phyloP scores from a whole-genome alignment of 2,329 filamentous ascomycete species.

The Cryphonectria japonica region DNA sequence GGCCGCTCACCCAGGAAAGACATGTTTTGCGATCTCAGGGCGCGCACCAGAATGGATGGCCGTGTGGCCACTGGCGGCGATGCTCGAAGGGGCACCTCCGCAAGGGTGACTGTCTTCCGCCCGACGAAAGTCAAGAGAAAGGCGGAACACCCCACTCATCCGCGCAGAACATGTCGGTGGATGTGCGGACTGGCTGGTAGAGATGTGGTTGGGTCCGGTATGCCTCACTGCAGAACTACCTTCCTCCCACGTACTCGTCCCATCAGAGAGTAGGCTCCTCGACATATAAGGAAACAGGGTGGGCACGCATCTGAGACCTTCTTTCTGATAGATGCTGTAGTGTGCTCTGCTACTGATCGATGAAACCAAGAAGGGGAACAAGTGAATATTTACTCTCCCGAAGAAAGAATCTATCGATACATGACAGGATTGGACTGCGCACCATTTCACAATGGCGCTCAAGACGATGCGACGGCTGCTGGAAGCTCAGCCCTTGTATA shows the following conservation, averaged over 20 bases:
- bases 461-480: slow-evolving; percentile 14
- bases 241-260: neutral
- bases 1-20: neutral
- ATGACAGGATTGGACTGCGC: too few relatives aligned
- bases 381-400: neutral
- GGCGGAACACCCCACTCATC: slow-evolving; percentile 12
- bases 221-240: neutral
- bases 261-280: neutral
- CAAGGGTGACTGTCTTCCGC: slow-evolving; percentile 18
- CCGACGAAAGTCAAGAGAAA: neutral
- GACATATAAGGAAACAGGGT: slow-evolving; percentile 6
- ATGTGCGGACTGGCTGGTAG: neutral
- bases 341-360: neutral
- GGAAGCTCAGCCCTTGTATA: slow-evolving; percentile 28
- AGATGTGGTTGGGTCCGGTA: neutral
- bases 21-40: neutral
- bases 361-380: too few relatives aligned
- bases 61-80: neutral
- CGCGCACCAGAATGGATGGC: neutral
- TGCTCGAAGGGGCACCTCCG: slow-evolving; percentile 16
- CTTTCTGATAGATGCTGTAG: neutral
- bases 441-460: neutral
- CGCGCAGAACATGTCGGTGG: neutral
- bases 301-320: neutral
- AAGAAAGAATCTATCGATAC: neutral